phyloP scores from a whole-genome alignment of 1,284 basidiomycete genomes.

The Trametes pubescens region DNA sequence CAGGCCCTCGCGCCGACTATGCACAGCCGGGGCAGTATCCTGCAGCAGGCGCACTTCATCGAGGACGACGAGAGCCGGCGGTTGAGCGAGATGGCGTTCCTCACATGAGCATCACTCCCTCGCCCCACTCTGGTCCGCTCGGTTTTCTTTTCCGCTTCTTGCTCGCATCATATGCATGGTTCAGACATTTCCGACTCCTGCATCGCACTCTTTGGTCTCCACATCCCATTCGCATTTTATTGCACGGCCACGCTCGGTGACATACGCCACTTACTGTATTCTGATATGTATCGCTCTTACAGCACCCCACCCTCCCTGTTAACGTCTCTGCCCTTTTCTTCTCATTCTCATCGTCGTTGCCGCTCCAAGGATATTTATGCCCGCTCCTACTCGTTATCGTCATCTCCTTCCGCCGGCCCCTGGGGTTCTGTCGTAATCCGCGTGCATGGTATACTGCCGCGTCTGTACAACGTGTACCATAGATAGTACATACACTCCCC shows the following conservation, averaged over 20 bases:
- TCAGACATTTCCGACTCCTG: not conserved
- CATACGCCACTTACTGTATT: not conserved
- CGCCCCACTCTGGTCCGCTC: not conserved
- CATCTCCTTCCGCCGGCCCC: not conserved
- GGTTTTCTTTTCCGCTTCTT: not conserved
- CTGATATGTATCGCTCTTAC: constrained; percentile 6
- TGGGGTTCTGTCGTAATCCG: not conserved
- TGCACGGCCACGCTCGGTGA: not conserved
- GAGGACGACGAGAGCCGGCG: constrained; percentile 71
- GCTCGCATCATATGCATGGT: too few species aligned
- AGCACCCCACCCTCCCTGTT: not conserved
- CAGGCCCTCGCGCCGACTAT: constrained; percentile 63
- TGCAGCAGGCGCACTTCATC: constrained; percentile 58
- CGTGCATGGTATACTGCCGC: not conserved
- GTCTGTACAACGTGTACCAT: constrained; percentile 2
- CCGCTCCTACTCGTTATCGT: not conserved
- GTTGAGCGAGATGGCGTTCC: constrained; percentile 74
- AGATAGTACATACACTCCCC: not conserved
- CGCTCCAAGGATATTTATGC: constrained; percentile 5
- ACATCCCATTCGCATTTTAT: not conserved
- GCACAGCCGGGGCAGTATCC: constrained; percentile 63
- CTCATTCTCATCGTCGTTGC: not conserved
- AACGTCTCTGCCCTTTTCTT: not conserved
- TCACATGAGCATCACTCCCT: constrained; percentile 37
- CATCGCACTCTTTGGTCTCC: not conserved